Conservation (phyloP, 257 asterid genomes). For the Cynanchum wilfordii region DNA sequence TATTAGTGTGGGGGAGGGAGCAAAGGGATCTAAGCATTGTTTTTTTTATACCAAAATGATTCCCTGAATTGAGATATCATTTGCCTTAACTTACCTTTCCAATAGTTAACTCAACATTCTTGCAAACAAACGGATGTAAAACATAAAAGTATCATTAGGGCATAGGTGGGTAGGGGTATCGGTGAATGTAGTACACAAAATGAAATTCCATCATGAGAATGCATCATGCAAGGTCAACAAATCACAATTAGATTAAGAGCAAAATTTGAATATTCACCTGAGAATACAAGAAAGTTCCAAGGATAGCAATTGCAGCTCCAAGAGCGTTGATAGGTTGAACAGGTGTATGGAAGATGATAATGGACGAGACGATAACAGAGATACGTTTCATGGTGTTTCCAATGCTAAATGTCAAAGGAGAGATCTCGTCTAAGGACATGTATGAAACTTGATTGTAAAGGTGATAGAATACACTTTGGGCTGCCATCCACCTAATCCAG, state of each 20-base stretch:
- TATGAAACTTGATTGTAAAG: constrained; percentile 95
- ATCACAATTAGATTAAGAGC: constrained; percentile 3
- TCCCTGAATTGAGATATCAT: background rate
- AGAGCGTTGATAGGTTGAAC: constrained; percentile 89
- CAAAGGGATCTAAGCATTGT: background rate
- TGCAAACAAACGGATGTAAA: background rate
- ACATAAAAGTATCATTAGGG: background rate
- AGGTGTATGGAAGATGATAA: constrained; percentile 89
- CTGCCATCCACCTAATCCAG: constrained; percentile 81
- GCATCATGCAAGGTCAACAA: background rate
- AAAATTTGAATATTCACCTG: constrained; percentile 52
- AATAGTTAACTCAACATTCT: background rate
- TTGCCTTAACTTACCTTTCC: background rate
- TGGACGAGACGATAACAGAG: constrained; percentile 87
- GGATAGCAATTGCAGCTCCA: constrained; percentile 92
- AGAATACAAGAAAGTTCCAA: constrained; percentile 94
- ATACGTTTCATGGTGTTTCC: constrained; percentile 98
- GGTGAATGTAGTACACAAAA: background rate
- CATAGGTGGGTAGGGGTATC: background rate
- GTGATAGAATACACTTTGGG: constrained; percentile 91
- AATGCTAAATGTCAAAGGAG: constrained; percentile 90
- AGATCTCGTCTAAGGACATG: constrained; percentile 94
- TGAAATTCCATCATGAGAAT: background rate
- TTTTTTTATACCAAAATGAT: background rate
- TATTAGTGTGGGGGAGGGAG: background rate